Base-by-base conservation (phyloP, 1,284 basidiomycete genomes). In the Coriolopsis trogii region DNA sequence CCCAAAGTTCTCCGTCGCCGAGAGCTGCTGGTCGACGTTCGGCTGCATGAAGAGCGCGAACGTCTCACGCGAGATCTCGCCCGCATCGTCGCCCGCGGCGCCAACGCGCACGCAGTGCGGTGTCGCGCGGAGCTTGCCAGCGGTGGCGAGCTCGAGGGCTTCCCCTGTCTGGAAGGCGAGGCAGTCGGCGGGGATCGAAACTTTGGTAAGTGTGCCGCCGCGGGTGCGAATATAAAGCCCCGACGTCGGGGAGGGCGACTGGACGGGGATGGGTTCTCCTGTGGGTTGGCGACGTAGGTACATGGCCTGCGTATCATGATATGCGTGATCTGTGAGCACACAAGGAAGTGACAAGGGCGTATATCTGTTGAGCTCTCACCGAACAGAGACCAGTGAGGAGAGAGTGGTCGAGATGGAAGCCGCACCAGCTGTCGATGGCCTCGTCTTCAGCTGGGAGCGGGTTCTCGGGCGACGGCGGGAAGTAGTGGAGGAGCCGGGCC, bases 11-110 rank as follows among this genome's bases (percentile, higher is more conserved):
- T 87, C 82, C 1, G 73, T 70, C 30, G 71, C 69, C 1, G 87
- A 85, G 24, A 97, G 80, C 30, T 80, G 77, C 61, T 90, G 86
- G 56, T 91, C 77, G 5, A 88, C 85, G 67, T 95, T 84, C 1
- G 95, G 94, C 70, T 96, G 93, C 83, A 97, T 87, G 77, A 97
- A 98, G 21, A 96, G 76, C 3, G 93, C 89, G 60, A 91, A 92
- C 2, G 87, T 95, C 72, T 92, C 91, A 53, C 92, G 76, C n/a
- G 87, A 93, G 42, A 89, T 74, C 33, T 70, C 72, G 29, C 77
- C 76, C 9, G 73, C 70, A 3, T 74, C 72, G n/a, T n/a, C n/a
- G 23, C 70, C 67, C 15, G 69, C 71, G 3, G 70, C 68, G 5
- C 87, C 89, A 2, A 89, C 81, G 49, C 85, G 82, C 30, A 97